Conservation (phyloP, 208 protist species). For the Balamuthia mandrillaris region DNA sequence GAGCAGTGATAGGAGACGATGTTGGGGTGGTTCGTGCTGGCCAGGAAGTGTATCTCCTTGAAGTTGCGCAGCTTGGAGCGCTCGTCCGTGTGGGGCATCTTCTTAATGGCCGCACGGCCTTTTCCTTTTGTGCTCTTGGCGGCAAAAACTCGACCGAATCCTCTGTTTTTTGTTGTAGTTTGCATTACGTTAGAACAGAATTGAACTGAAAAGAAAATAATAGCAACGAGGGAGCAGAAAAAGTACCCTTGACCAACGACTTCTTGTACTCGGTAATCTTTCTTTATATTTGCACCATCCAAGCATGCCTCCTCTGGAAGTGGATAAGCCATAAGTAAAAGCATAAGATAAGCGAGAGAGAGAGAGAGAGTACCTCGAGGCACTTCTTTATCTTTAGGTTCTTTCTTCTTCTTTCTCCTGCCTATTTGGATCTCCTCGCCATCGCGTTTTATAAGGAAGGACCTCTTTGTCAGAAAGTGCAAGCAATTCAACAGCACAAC, state of each 20-base stretch:
- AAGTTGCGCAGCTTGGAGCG: slow-evolving; percentile 28
- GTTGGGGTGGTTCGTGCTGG: slow-evolving; percentile 16
- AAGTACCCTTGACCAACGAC: slow-evolving; percentile 37
- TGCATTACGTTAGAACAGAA: background rate
- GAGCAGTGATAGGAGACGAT: slow-evolving; percentile 16
- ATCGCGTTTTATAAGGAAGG: background rate
- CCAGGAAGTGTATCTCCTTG: slow-evolving; percentile 33
- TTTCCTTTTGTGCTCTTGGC: slow-evolving; percentile 34
- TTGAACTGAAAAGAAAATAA: background rate
- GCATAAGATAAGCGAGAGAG: too few relatives aligned
- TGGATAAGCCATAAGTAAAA: too few relatives aligned
- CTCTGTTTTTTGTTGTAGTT: background rate
- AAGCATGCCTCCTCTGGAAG: too few relatives aligned
- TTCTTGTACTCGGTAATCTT: slow-evolving; percentile 35
- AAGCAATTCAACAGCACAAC: slow-evolving; percentile 27
- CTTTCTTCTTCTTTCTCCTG: background rate
- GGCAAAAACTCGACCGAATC: slow-evolving; percentile 25
- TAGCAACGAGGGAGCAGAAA: too few relatives aligned
- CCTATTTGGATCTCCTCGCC: background rate
- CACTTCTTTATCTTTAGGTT: background rate
- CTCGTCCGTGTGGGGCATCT: slow-evolving; percentile 32
- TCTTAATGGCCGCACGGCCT: slow-evolving; percentile 37
- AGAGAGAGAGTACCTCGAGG: too few relatives aligned
- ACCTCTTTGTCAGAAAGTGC: slow-evolving; percentile 35
- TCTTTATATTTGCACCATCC: background rate